These are phyloP conservation scores for Coniochaeta sp. DNA, from an alignment of 2,329 filamentous ascomycete species.

Conservation along the genomic window DNA sequence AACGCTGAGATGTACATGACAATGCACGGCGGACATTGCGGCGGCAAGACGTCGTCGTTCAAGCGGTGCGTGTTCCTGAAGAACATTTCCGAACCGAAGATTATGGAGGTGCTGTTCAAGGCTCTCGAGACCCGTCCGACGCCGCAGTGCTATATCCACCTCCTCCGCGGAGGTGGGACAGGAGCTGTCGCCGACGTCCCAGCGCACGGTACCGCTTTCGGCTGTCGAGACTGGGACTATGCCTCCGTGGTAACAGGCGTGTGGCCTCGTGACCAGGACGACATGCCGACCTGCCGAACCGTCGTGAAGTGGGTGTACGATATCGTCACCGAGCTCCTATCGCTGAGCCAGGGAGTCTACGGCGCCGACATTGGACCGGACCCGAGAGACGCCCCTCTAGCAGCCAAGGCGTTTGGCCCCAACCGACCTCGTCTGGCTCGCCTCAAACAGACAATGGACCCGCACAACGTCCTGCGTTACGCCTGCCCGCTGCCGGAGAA, in stretches of 20 bases:
- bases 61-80: slow-evolving; percentile 58
- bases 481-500: slow-evolving; percentile 44
- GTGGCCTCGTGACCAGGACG: slow-evolving; percentile 49
- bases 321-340: slow-evolving; percentile 37
- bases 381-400: slow-evolving; percentile 45
- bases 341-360: slow-evolving; percentile 46
- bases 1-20: slow-evolving; percentile 56
- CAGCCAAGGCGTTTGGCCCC: slow-evolving; percentile 47
- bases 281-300: slow-evolving; percentile 27
- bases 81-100: slow-evolving; percentile 26
- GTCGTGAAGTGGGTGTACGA: slow-evolving; percentile 50
- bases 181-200: slow-evolving; percentile 34
- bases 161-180: slow-evolving; percentile 50
- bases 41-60: slow-evolving; percentile 55
- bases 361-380: slow-evolving; percentile 57
- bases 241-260: slow-evolving; percentile 58
- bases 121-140: slow-evolving; percentile 43
- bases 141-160: slow-evolving; percentile 52
- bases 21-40: slow-evolving; percentile 54
- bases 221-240: slow-evolving; percentile 57
- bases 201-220: slow-evolving; percentile 46
- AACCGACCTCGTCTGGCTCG: slow-evolving; percentile 41
- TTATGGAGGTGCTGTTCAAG: slow-evolving; percentile 29
- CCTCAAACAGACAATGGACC: slow-evolving; percentile 45
- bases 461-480: slow-evolving; percentile 43